Conservation (phyloP, 2,329 filamentous ascomycete species). For the Lasiodiplodia citricola region DNA sequence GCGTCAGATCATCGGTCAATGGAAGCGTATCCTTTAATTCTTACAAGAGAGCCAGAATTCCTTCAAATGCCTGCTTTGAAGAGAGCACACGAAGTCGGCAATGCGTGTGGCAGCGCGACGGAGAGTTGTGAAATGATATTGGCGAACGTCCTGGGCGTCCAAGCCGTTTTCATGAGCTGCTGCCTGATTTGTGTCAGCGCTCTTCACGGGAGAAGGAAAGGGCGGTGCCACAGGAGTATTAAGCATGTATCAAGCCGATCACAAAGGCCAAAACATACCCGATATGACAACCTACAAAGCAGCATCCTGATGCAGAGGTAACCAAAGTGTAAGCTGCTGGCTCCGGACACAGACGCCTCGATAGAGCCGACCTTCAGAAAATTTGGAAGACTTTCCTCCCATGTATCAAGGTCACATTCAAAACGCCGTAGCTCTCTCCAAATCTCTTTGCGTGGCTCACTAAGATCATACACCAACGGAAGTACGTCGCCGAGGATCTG, state of each 20-base stretch:
- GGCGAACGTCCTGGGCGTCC: conserved; percentile 33
- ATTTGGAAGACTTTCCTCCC: conserved; percentile 42
- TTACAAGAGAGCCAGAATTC: conserved; percentile 57
- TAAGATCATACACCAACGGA: conserved; percentile 45
- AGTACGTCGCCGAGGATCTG: conserved; percentile 48
- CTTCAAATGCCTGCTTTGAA: conserved; percentile 53
- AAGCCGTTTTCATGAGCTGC: conserved; percentile 30
- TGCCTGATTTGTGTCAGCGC: not conserved
- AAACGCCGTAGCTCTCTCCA: conserved; percentile 39
- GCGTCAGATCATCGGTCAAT: conserved; percentile 1
- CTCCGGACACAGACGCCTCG: conserved; percentile 31
- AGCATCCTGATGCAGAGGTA: conserved; percentile 48
- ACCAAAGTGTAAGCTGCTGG: conserved; percentile 48
- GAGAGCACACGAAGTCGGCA: conserved; percentile 55
- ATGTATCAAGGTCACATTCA: conserved; percentile 40
- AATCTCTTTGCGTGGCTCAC: conserved; percentile 36
- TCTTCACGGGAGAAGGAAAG: too few relatives aligned
- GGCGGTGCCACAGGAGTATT: too few relatives aligned
- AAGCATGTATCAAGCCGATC: not conserved
- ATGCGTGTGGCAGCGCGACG: conserved; percentile 56
- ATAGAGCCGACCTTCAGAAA: conserved; percentile 37
- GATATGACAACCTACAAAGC: conserved; percentile 44
- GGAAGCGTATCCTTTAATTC: too few relatives aligned
- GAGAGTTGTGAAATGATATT: conserved; percentile 46
- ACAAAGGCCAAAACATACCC: conserved; percentile 30